Conservation (phyloP, 768 basidiomycete species). For the Boletales sp. region DNA sequence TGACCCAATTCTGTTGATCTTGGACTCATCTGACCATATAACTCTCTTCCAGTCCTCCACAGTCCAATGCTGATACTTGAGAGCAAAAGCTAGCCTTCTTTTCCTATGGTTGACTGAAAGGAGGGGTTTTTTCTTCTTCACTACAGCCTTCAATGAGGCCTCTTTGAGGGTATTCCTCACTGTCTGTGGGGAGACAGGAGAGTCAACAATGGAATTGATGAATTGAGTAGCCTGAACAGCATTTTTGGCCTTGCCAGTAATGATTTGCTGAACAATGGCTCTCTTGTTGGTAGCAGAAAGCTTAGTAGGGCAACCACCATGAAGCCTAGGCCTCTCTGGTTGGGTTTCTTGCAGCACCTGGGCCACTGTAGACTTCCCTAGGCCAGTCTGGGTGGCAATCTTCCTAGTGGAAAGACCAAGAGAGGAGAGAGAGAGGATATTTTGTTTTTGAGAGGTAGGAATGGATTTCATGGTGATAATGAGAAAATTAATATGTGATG, state of each 20-base stretch:
- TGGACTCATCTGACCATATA: not conserved
- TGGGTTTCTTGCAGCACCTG: not conserved
- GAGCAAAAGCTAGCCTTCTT: not conserved
- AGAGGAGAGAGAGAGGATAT: not conserved
- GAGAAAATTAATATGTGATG: not conserved
- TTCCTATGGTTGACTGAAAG: too few relatives aligned
- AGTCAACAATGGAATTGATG: not conserved
- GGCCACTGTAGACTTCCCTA: constrained; percentile 7
- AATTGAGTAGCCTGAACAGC: not conserved
- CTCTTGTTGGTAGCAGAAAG: constrained; percentile 9
- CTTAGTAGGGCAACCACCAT: not conserved
- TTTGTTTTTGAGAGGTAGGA: not conserved
- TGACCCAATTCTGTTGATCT: too few relatives aligned
- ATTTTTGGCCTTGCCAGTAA: constrained; percentile 18
- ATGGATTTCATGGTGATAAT: not conserved
- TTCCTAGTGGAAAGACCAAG: not conserved
- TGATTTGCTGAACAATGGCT: constrained; percentile 20
- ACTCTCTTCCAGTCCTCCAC: not conserved
- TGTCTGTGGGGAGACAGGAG: constrained; percentile 8
- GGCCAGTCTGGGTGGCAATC: constrained; percentile 1
- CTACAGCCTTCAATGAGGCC: constrained; percentile 10
- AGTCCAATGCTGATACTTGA: not conserved
- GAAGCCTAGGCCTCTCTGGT: not conserved
- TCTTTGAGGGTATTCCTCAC: constrained; percentile 19
- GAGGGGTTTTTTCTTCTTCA: constrained; percentile 14